These are phyloP conservation scores for Chytriomyces sp. DNA, from an alignment of 192 early-diverging fungal species.

Conservation along the genomic window DNA sequence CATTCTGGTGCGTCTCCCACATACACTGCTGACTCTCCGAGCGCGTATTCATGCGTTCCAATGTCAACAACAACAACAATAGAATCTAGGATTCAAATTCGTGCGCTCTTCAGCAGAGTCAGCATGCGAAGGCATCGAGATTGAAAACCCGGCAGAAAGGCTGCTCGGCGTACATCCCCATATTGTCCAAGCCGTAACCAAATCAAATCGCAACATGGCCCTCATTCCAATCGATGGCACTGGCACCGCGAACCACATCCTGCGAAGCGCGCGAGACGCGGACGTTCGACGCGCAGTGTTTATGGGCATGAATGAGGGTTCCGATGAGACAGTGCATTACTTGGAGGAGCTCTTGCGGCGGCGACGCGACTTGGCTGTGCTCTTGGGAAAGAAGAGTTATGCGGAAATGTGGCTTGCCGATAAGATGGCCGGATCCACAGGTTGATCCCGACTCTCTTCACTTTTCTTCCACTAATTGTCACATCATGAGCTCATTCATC, in stretches of 20 bases:
- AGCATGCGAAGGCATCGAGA: conserved; percentile 16
- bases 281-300: conserved; percentile 73
- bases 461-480: not conserved
- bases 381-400: conserved; percentile 82
- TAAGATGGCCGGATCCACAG: conserved; percentile 89
- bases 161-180: conserved; percentile 39
- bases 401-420: conserved; percentile 83
- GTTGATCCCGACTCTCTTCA: conserved; percentile 45
- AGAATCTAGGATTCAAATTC: conserved; percentile 25
- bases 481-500: not conserved
- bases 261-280: conserved; percentile 66
- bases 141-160: conserved; percentile 32
- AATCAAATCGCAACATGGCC: conserved; percentile 43
- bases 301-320: conserved; percentile 72
- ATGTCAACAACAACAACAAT: not conserved
- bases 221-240: conserved; percentile 59
- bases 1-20: conserved; percentile 71
- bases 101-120: not conserved
- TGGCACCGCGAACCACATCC: conserved; percentile 60
- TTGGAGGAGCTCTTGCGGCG: conserved; percentile 77
- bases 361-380: conserved; percentile 70
- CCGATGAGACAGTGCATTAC: conserved; percentile 59
- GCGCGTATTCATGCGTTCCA: not conserved
- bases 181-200: not conserved
- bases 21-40: not conserved